Percentiles rank a stretch among this genome's conserved stretches.
Evolutionary conservation across 2,329 filamentous ascomycete genomes (phyloP).

Genomic region (Rhexocercosporidium sp.): DNA sequence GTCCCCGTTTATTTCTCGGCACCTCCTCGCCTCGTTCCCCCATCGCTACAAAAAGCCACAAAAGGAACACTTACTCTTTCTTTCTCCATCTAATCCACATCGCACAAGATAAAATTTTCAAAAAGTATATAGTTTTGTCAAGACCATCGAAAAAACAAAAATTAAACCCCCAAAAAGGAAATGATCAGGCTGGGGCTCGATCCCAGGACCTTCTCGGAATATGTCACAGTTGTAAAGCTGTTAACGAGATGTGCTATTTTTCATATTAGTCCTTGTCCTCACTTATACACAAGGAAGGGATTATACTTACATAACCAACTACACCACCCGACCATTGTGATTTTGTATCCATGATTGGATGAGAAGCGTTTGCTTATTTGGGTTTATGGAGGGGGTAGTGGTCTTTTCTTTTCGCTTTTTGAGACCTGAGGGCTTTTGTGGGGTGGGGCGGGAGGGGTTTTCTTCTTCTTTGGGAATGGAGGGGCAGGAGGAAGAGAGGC

Average conservation of each 20-base stretch:
- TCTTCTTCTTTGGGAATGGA: no score
- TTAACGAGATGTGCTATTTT: constrained; percentile 8
- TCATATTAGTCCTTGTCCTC: no score
- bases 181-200: background rate
- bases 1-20: no score
- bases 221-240: background rate
- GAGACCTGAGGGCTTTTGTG: background rate
- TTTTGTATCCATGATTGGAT: background rate
- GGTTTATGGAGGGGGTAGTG: background rate
- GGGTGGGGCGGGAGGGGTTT: background rate
- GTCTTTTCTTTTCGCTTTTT: background rate
- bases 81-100: no score
- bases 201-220: constrained; percentile 1
- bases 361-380: background rate
- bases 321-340: constrained; percentile 1
- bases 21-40: no score
- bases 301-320: constrained; percentile 8
- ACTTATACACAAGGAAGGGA: no score
- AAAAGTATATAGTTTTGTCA: no score
- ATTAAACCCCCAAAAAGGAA: background rate
- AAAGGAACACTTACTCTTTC: no score
- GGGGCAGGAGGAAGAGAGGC: background rate
- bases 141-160: background rate
- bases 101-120: no score
- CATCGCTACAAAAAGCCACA: no score